phyloP scores from a whole-genome alignment of 2,329 filamentous ascomycete genomes.

The Hypoxylon sp. region DNA sequence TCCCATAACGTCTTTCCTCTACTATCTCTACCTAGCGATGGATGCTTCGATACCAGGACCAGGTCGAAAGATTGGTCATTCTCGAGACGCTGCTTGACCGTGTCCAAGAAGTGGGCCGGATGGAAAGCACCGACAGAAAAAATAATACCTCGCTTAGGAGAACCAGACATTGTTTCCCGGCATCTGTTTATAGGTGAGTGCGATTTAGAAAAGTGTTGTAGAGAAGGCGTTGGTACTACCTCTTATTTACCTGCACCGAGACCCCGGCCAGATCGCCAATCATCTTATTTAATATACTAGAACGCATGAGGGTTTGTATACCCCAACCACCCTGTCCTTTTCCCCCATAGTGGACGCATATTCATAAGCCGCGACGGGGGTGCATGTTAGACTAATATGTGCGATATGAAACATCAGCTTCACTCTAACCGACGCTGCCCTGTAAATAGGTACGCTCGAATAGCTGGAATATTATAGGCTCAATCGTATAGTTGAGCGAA shows the following conservation, averaged over 20 bases:
- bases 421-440: neutral
- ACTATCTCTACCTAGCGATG: slow-evolving; percentile 5
- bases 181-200: neutral
- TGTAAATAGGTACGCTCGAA: neutral
- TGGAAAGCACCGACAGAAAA: slow-evolving; percentile 14
- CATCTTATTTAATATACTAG: neutral
- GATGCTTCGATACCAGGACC: slow-evolving; percentile 6
- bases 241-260: slow-evolving; percentile 1
- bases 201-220: neutral
- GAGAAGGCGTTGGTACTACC: neutral
- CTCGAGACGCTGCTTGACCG: slow-evolving; percentile 3
- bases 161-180: slow-evolving; percentile 6
- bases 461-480: slow-evolving; percentile 1
- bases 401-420: slow-evolving; percentile 1
- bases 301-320: neutral
- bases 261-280: too few relatives aligned
- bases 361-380: neutral
- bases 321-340: neutral
- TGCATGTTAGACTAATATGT: neutral
- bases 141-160: slow-evolving; percentile 9
- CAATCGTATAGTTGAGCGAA: neutral
- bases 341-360: too few relatives aligned
- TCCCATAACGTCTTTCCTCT: slow-evolving; percentile 7
- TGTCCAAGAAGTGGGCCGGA: slow-evolving; percentile 13
- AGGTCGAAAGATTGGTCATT: slow-evolving; percentile 5